phyloP scores from a whole-genome alignment of 1,139 yeast genomes.

The Taphrina confusa region DNA sequence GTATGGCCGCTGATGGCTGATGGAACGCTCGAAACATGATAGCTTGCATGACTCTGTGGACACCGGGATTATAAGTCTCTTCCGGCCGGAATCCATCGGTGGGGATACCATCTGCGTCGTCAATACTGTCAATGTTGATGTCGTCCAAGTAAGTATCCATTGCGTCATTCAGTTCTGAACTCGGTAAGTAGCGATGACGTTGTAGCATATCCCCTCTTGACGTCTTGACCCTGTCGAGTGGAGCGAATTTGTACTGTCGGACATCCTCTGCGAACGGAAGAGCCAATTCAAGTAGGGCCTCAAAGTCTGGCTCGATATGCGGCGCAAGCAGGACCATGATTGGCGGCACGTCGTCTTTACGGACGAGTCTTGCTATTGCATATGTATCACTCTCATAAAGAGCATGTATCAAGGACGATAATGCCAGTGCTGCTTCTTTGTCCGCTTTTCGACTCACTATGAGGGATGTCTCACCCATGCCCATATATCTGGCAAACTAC shows the following conservation, averaged over 20 bases:
- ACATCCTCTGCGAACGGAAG: constrained; percentile 83
- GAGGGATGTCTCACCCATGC: constrained; percentile 60
- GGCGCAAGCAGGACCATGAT: constrained; percentile 64
- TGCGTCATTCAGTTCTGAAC: constrained; percentile 46
- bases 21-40: constrained; percentile 45
- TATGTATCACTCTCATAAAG: constrained; percentile 54
- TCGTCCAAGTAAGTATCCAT: constrained; percentile 52
- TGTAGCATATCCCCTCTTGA: constrained; percentile 47
- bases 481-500: constrained; percentile 61
- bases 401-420: constrained; percentile 59
- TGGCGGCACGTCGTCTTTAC: constrained; percentile 53
- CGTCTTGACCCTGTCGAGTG: constrained; percentile 49
- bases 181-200: constrained; percentile 45
- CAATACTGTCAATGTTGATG: constrained; percentile 8
- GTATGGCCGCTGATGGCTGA: constrained; percentile 39
- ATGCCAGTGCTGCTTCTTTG: constrained; percentile 51
- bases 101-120: constrained; percentile 39
- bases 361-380: constrained; percentile 66
- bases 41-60: constrained; percentile 45
- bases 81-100: constrained; percentile 39
- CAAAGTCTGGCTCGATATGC: constrained; percentile 44
- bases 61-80: constrained; percentile 44
- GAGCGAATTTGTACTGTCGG: constrained; percentile 62
- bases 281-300: constrained; percentile 46
- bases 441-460: constrained; percentile 55